phyloP scores from a whole-genome alignment of 164 flowering plant genomes.

The Nelumbo lutea region DNA sequence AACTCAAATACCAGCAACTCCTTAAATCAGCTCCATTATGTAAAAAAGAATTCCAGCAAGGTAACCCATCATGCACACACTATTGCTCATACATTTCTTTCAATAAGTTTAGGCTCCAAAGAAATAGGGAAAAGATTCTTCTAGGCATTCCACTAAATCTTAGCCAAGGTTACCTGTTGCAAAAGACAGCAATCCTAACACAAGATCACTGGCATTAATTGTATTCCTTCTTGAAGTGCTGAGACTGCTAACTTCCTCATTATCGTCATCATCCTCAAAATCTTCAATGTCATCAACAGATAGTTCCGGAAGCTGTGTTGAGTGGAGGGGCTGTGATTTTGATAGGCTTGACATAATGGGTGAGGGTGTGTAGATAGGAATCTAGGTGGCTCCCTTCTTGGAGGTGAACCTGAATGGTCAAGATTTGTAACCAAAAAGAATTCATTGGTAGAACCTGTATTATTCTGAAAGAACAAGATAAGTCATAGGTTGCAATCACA shows the following conservation, averaged over 20 bases:
- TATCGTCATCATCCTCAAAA: slow-evolving; percentile 77
- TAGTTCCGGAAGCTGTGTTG: slow-evolving; percentile 59
- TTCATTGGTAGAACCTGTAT: slow-evolving; percentile 58
- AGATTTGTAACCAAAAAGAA: slow-evolving; percentile 79
- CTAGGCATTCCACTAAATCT: slow-evolving; percentile 2
- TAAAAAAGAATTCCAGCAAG: not conserved
- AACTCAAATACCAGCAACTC: not conserved
- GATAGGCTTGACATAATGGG: slow-evolving; percentile 39
- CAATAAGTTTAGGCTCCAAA: too few relatives aligned
- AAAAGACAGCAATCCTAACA: slow-evolving; percentile 66
- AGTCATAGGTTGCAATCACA: not conserved
- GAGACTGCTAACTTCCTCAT: slow-evolving; percentile 57
- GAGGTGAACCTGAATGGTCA: slow-evolving; percentile 85
- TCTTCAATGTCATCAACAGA: slow-evolving; percentile 92
- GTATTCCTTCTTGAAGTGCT: slow-evolving; percentile 57
- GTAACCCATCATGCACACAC: too few relatives aligned
- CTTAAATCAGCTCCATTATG: not conserved
- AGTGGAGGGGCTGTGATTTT: slow-evolving; percentile 58
- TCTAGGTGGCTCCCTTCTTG: slow-evolving; percentile 77
- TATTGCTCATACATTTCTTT: not conserved
- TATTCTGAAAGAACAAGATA: slow-evolving; percentile 41
- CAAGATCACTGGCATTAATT: slow-evolving; percentile 74
- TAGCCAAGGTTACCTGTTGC: slow-evolving; percentile 55
- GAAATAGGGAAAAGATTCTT: not conserved
- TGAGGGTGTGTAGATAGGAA: slow-evolving; percentile 43